Base-by-base conservation (phyloP, 2,329 filamentous ascomycete genomes). In the Aureobasidium pullulans region DNA sequence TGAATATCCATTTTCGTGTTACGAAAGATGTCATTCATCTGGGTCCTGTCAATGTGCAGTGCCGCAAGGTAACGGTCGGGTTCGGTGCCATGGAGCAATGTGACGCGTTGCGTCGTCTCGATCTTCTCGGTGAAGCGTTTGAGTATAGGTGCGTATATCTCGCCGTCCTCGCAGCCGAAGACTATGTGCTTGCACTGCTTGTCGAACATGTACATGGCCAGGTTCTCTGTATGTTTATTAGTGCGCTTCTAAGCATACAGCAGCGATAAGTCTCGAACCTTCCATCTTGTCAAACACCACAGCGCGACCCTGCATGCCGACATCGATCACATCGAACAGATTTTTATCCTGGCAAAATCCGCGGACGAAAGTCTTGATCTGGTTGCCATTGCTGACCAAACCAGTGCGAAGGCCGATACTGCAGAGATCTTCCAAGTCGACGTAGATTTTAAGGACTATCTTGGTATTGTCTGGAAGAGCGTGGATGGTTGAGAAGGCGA, bases 181-280 rank as follows among this genome's bases (percentile, higher is more conserved):
- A 85, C 73, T 56, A 86, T 78, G 59, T 84, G 81, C 57, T 81
- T 81, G 66, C 83, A 86, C 64, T 84, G 82, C 62, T 77, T 79
- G 64, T 84, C 79, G 69, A 79, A 75, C 53, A 83, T 71, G 68
- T 80, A 77, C 49, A 82, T 68, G 64, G 80, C 79, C 69, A 85
- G 79, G 29, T 73, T 73, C 63, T 81, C 81, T 83, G 63, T 37
- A 56, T n/a, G 58, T 47, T 57, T 48, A 23, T 63, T 15, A 37
- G 57, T 37, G 16, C 49, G 23, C 19, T 13, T 1, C 7, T 11
- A 31, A 61, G 50, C 58, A 57, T 13, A 36, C 39, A 16, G 19
- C 19, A 57, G 43, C 19, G 9, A 23, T 23, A 59, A 52, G 28
- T 16, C 44, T 71, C 63, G 65, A 57, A 70, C 74, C 81, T 66